phyloP scores from a whole-genome alignment of 768 basidiomycete genomes.

The Phanerochaete sordida region DNA sequence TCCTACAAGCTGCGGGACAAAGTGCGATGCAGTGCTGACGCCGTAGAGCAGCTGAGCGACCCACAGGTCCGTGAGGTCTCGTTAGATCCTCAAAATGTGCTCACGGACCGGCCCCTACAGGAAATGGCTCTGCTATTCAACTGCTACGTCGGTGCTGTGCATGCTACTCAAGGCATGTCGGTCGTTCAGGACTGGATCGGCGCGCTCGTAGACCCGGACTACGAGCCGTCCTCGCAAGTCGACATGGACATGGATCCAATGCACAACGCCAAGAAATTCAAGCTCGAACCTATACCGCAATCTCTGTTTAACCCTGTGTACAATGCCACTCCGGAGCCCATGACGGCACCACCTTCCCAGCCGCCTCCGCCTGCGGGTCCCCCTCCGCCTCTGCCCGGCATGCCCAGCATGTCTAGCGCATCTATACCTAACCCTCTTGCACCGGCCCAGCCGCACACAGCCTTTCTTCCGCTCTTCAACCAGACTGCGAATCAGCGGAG shows the following conservation, averaged over 20 bases:
- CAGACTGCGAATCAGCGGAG: slow-evolving; percentile 67
- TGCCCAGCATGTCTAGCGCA: slow-evolving; percentile 27
- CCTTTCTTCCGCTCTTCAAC: slow-evolving; percentile 73
- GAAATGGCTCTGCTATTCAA: slow-evolving; percentile 54
- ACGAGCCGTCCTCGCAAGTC: background rate
- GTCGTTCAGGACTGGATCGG: slow-evolving; percentile 57
- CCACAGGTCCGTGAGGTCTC: slow-evolving; percentile 29
- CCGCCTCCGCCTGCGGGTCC: slow-evolving; percentile 7
- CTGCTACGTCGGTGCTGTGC: slow-evolving; percentile 66
- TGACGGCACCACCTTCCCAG: background rate
- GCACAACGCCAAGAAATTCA: slow-evolving; percentile 17
- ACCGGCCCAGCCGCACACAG: slow-evolving; percentile 58
- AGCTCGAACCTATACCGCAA: slow-evolving; percentile 6
- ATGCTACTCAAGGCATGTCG: slow-evolving; percentile 49
- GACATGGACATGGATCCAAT: slow-evolving; percentile 8
- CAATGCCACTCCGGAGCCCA: background rate
- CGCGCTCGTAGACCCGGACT: slow-evolving; percentile 7
- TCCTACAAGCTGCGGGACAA: slow-evolving; percentile 50
- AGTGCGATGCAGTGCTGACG: slow-evolving; percentile 44
- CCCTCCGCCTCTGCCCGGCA: slow-evolving; percentile 20
- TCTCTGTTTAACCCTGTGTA: background rate
- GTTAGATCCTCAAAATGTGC: slow-evolving; percentile 25
- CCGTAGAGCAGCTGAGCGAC: slow-evolving; percentile 31
- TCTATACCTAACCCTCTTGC: slow-evolving; percentile 52
- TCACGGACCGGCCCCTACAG: slow-evolving; percentile 30